Conservation (phyloP, 106 monocot genomes). For the Dendrobium nobile region DNA sequence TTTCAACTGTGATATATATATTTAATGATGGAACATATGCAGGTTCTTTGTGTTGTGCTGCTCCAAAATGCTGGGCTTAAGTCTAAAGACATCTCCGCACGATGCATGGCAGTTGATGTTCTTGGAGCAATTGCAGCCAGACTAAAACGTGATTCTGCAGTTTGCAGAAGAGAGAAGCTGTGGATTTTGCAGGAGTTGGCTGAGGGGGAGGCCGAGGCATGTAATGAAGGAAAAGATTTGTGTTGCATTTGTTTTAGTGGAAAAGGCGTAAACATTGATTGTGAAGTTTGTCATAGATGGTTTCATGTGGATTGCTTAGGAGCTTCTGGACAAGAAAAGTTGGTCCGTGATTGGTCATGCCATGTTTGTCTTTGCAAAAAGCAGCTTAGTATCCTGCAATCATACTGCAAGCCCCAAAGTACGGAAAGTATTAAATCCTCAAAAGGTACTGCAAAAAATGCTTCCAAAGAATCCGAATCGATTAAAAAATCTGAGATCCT, state of each 20-base stretch:
- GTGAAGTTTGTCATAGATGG: constrained; percentile 62
- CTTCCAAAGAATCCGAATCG: constrained; percentile 13
- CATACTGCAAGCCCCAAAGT: constrained; percentile 49
- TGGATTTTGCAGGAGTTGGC: constrained; percentile 68
- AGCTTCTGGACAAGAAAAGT: constrained; percentile 41
- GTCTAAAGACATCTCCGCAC: constrained; percentile 82
- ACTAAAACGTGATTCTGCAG: constrained; percentile 73
- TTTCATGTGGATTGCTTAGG: constrained; percentile 89
- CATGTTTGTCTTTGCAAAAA: constrained; percentile 73
- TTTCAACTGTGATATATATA: background rate
- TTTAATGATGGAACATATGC: constrained; percentile 18
- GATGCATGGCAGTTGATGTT: constrained; percentile 86
- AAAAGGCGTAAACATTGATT: constrained; percentile 53
- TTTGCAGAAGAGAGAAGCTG: constrained; percentile 44
- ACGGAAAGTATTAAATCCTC: constrained; percentile 32
- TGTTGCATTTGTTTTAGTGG: constrained; percentile 67
- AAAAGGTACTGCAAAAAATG: constrained; percentile 14
- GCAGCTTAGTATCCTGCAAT: constrained; percentile 57
- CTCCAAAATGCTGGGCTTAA: constrained; percentile 95
- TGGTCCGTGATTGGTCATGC: constrained; percentile 71
- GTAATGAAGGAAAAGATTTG: constrained; percentile 25
- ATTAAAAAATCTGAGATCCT: constrained; percentile 44
- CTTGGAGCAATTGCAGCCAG: constrained; percentile 86
- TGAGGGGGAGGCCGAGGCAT: constrained; percentile 24
- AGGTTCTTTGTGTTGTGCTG: constrained; percentile 91